A percentile compares a stretch with the other conserved stretches of the same genome.
Evolutionary conservation across 2,329 filamentous ascomycete species (phyloP).

Genomic region (Penicillium sp.): DNA sequence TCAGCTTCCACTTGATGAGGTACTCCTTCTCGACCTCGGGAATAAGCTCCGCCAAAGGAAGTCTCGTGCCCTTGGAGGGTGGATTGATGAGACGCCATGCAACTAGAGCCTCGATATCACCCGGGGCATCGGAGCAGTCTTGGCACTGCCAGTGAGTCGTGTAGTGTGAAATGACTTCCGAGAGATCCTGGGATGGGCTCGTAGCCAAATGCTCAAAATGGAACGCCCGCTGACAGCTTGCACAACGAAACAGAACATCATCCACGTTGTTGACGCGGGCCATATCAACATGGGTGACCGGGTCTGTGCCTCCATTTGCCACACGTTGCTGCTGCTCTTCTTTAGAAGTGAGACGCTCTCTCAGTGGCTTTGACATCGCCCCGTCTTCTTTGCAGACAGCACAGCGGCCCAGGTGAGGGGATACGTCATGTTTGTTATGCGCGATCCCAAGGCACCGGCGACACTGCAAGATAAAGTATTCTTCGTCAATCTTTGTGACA

Average conservation of each 20-base stretch:
- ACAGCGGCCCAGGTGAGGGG: constrained; percentile 73
- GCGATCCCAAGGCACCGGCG: constrained; percentile 74
- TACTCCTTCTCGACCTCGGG: constrained; percentile 84
- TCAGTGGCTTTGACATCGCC: constrained; percentile 72
- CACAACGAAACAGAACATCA: constrained; percentile 82
- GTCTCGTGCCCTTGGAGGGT: constrained; percentile 51
- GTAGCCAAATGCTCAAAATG: constrained; percentile 81
- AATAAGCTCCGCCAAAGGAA: constrained; percentile 56
- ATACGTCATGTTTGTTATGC: constrained; percentile 66
- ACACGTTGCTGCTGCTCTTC: constrained; percentile 83
- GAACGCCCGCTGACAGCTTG: constrained; percentile 72
- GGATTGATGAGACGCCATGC: constrained; percentile 78
- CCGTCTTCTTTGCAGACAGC: constrained; percentile 68
- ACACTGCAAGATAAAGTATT: constrained; percentile 86
- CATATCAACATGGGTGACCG: constrained; percentile 64
- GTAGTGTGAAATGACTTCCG: constrained; percentile 65
- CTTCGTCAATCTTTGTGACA: constrained; percentile 78
- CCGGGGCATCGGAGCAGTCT: constrained; percentile 66
- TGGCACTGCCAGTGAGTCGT: constrained; percentile 75
- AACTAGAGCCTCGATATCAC: constrained; percentile 75
- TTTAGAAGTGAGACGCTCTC: constrained; percentile 68
- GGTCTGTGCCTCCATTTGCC: constrained; percentile 78
- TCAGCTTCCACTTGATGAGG: constrained; percentile 80
- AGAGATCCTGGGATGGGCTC: constrained; percentile 9
- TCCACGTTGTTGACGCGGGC: constrained; percentile 71